These are phyloP conservation scores for Dendrobium officinale DNA, from an alignment of 106 monocot species.

Conservation along the genomic window DNA sequence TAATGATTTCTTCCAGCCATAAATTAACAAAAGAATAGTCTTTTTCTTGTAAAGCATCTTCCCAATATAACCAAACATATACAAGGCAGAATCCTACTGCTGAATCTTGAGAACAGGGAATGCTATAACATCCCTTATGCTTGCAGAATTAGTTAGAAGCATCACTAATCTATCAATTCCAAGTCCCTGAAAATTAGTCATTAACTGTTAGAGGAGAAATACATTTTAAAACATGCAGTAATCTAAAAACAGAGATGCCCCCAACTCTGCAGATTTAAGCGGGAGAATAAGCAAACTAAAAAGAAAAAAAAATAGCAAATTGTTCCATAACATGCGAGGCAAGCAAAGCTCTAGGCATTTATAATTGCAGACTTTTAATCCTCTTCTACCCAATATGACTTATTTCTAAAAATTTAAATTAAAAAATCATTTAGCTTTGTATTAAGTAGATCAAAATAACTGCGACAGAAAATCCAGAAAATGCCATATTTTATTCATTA, in stretches of 20 bases:
- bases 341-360: too few species aligned
- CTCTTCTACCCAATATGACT: too few species aligned
- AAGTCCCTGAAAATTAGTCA: constrained; percentile 49
- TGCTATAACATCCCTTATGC: constrained; percentile 92
- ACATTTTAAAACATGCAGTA: neutral
- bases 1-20: too few species aligned
- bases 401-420: too few species aligned
- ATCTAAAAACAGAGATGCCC: neutral
- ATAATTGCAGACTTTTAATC: too few species aligned
- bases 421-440: too few species aligned
- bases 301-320: too few species aligned
- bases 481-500: neutral
- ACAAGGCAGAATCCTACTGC: constrained; percentile 21
- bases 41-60: too few species aligned
- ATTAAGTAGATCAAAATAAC: too few species aligned
- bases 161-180: constrained; percentile 94
- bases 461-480: neutral
- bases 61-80: too few species aligned
- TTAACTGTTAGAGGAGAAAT: neutral
- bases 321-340: too few species aligned
- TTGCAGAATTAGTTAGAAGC: constrained; percentile 88
- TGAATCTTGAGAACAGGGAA: constrained; percentile 85
- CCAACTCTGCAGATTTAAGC: neutral
- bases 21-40: too few species aligned
- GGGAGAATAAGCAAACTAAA: neutral